Percentiles rank a stretch among this genome's conserved stretches.
Conservation (phyloP, 2,329 filamentous ascomycete species). For the Ceratocystis diversiconidia region DNA sequence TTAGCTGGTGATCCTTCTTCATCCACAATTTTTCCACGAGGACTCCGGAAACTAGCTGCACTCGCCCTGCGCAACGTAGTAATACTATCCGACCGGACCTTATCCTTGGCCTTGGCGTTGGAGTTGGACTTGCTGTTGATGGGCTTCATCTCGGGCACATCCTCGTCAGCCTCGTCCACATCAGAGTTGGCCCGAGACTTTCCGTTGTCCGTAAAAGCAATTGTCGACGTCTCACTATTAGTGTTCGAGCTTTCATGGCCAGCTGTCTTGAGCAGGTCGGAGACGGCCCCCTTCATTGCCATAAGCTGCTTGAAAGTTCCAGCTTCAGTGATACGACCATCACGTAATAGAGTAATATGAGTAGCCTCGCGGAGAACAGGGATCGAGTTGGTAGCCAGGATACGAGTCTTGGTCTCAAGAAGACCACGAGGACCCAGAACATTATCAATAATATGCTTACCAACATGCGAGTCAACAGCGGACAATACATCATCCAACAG, state of each 20-base stretch:
- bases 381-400: constrained; percentile 91
- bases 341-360: constrained; percentile 71
- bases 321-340: constrained; percentile 70
- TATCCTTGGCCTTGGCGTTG: constrained; percentile 29
- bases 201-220: constrained; percentile 36
- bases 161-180: constrained; percentile 68
- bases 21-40: constrained; percentile 69
- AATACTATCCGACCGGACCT: constrained; percentile 54
- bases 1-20: constrained; percentile 66
- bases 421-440: constrained; percentile 78
- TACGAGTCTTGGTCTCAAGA: constrained; percentile 70
- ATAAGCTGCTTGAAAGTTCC: constrained; percentile 85
- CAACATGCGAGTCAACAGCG: constrained; percentile 96
- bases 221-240: constrained; percentile 44
- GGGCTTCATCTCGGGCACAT: constrained; percentile 58
- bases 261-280: constrained; percentile 66
- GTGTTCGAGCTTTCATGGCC: constrained; percentile 38
- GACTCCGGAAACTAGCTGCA: constrained; percentile 76
- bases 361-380: constrained; percentile 79
- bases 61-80: constrained; percentile 78
- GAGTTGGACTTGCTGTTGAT: constrained; percentile 55
- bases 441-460: constrained; percentile 84
- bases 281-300: constrained; percentile 84
- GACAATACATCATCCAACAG: constrained; percentile 88
- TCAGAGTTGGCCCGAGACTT: constrained; percentile 32